phyloP scores from a whole-genome alignment of 805 yeast genomes.

The Wickerhamomyces bisporus region DNA sequence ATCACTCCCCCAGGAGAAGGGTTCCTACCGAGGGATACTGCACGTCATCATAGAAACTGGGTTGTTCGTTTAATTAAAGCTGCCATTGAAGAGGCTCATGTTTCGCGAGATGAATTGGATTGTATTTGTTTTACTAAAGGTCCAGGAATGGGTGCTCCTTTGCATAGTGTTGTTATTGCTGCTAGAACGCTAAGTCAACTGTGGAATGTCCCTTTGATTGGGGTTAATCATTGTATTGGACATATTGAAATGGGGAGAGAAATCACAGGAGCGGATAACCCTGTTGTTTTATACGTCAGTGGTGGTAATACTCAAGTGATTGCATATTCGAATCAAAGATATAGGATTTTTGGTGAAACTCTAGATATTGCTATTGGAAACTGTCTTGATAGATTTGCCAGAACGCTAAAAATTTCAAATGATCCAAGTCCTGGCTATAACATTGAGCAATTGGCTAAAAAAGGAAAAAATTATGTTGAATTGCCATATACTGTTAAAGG shows the following conservation, averaged over 20 bases:
- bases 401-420: conserved; percentile 83
- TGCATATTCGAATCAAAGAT: conserved; percentile 90
- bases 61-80: conserved; percentile 68
- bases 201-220: conserved; percentile 82
- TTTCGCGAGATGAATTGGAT: conserved; percentile 50
- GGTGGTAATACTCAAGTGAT: conserved; percentile 99
- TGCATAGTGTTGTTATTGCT: conserved; percentile 87
- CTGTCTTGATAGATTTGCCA: conserved; percentile 92
- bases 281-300: conserved; percentile 93
- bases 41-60: conserved; percentile 95
- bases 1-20: conserved; percentile 98
- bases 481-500: conserved; percentile 97
- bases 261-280: conserved; percentile 96
- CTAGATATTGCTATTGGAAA: conserved; percentile 97
- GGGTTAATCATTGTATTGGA: conserved; percentile 96
- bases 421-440: conserved; percentile 97
- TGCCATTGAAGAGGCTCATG: conserved; percentile 59
- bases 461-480: conserved; percentile 52
- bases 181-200: conserved; percentile 80
- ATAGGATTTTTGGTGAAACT: conserved; percentile 98
- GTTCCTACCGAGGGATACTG: conserved; percentile 92
- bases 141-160: conserved; percentile 99
- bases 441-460: conserved; percentile 88
- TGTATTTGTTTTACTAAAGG: conserved; percentile 95
- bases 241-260: conserved; percentile 99